These are phyloP conservation scores for Plasmodiophora brassicae DNA, from an alignment of 208 protist genomes.

Conservation along the genomic window DNA sequence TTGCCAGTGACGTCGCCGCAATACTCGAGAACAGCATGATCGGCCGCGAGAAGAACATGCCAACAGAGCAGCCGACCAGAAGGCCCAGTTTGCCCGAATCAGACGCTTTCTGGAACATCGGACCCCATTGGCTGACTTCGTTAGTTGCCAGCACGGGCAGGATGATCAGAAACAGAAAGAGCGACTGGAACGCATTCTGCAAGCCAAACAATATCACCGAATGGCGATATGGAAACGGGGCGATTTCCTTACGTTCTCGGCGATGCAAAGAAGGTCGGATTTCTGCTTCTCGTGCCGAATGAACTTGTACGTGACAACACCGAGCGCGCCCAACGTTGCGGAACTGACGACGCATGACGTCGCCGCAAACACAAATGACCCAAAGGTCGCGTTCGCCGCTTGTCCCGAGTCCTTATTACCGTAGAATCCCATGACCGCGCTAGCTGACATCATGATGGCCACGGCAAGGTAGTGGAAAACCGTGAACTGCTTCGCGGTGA, in stretches of 20 bases:
- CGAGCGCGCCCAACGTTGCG: background rate
- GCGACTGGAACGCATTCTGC: background rate
- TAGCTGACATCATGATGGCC: too few relatives aligned
- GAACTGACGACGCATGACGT: background rate
- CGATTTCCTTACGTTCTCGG: too few relatives aligned
- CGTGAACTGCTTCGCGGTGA: conserved; percentile 21
- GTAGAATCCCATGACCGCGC: too few relatives aligned
- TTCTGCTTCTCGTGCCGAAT: background rate
- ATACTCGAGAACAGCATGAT: background rate
- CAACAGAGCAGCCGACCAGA: background rate
- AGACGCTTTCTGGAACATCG: background rate
- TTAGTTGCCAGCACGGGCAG: background rate
- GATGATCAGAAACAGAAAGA: background rate
- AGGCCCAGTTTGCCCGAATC: background rate
- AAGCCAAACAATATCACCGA: too few relatives aligned
- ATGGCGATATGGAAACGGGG: too few relatives aligned
- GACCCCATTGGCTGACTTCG: background rate
- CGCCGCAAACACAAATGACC: background rate
- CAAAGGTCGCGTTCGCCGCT: too few relatives aligned
- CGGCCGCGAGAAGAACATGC: background rate
- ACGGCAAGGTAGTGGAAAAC: background rate
- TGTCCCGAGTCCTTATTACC: too few relatives aligned
- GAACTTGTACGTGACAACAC: background rate
- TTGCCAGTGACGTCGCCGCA: background rate
- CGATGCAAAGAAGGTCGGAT: background rate